Conservation (phyloP, 108 stramenopile species). For the Skeletonema tropicum region DNA sequence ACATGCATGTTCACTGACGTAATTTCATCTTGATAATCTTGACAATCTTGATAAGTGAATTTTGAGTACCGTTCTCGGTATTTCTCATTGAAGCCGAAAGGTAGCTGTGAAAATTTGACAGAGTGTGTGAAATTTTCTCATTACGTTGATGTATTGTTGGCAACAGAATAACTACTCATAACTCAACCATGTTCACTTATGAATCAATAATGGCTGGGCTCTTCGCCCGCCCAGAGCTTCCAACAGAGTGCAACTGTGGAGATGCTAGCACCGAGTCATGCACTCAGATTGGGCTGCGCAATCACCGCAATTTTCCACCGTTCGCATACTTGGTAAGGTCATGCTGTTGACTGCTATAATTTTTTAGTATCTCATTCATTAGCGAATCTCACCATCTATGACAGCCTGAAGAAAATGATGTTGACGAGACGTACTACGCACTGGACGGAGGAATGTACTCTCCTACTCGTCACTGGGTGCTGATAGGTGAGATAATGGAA, state of each 20-base stretch:
- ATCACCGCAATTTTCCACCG: background rate
- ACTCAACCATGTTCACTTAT: background rate
- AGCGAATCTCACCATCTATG: background rate
- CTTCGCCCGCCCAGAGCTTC: background rate
- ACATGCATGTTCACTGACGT: no score
- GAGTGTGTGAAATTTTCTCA: background rate
- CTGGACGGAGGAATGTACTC: background rate
- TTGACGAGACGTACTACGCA: background rate
- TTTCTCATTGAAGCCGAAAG: no score
- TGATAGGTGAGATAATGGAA: background rate
- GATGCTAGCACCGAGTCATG: background rate
- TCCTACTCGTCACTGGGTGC: conserved; percentile 4
- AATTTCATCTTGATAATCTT: no score
- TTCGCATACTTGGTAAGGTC: background rate
- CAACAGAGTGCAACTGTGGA: background rate
- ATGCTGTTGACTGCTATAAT: background rate
- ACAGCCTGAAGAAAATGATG: background rate
- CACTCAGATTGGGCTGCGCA: background rate
- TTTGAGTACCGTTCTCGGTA: no score
- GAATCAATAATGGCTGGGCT: background rate
- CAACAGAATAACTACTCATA: background rate
- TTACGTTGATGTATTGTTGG: background rate
- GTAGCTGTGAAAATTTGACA: conserved; percentile 1
- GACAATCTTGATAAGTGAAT: no score
- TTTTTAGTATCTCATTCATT: background rate